A percentile compares a stretch with the other conserved stretches of the same genome.
Evolutionary conservation across 2,329 filamentous ascomycete genomes (phyloP).

Genomic region (Penicillium freii): DNA sequence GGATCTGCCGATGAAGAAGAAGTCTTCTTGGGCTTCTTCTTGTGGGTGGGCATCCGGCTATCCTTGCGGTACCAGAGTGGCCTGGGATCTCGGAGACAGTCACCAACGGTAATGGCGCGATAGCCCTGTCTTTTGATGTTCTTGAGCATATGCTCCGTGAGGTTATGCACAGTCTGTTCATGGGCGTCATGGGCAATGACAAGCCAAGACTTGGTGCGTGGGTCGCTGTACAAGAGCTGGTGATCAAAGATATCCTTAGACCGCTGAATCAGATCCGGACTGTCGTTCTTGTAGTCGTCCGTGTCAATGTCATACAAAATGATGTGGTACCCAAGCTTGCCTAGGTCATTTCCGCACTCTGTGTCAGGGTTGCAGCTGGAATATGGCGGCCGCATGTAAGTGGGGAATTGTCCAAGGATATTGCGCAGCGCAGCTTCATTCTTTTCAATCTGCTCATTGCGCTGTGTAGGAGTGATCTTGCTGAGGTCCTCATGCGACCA

Average conservation of each 20-base stretch:
- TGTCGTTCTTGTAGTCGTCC: conserved; percentile 45
- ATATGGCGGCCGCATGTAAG: conserved; percentile 56
- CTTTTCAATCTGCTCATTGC: conserved; percentile 46
- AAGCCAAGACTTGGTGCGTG: conserved; percentile 37
- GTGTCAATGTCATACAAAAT: conserved; percentile 50
- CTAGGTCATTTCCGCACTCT: conserved; percentile 45
- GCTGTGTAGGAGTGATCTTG: conserved; percentile 37
- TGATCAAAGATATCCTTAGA: conserved; percentile 44
- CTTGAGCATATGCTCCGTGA: conserved; percentile 43
- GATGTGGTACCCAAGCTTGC: conserved; percentile 50
- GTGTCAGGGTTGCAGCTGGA: conserved; percentile 39
- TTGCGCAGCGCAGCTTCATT: conserved; percentile 50
- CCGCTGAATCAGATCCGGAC: conserved; percentile 36
- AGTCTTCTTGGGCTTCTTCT: conserved; percentile 16
- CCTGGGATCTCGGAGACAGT: conserved; percentile 42
- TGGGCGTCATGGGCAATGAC: conserved; percentile 46
- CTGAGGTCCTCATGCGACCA: conserved; percentile 52
- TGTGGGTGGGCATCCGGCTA: conserved; percentile 19
- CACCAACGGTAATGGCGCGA: conserved; percentile 44
- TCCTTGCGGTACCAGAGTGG: conserved; percentile 46
- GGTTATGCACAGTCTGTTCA: conserved; percentile 44
- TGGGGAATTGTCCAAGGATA: conserved; percentile 51
- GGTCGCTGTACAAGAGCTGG: conserved; percentile 27
- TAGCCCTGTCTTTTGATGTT: conserved; percentile 32
- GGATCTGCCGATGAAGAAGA: conserved; percentile 7